A percentile compares a stretch with the other conserved stretches of the same genome.
phyloP scores from a whole-genome alignment of 1,139 yeast genomes.

The Candida tunisiensis region DNA sequence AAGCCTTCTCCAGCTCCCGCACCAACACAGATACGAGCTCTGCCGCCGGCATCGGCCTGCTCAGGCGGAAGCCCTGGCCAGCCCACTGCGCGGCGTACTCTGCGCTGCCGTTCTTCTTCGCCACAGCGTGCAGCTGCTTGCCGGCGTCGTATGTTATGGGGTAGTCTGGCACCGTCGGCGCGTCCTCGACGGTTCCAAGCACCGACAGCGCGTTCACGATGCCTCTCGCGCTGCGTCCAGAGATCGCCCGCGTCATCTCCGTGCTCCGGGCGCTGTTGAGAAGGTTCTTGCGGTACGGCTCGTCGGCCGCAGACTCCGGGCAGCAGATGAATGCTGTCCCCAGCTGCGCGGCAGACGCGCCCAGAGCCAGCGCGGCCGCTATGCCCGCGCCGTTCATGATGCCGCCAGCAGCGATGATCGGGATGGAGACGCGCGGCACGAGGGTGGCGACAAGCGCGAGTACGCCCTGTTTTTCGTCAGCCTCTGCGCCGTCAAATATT shows the following conservation, averaged over 20 bases:
- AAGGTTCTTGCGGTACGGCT: background rate
- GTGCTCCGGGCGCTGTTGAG: background rate
- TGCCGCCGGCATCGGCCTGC: background rate
- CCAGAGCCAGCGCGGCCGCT: conserved; percentile 17
- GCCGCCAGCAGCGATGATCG: conserved; percentile 31
- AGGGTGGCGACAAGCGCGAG: conserved; percentile 10
- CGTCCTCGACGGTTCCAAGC: background rate
- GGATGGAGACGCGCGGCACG: conserved; percentile 5
- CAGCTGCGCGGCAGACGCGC: conserved; percentile 27
- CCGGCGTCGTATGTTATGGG: background rate
- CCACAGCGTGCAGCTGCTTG: background rate
- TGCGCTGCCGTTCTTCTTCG: background rate
- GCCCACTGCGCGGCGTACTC: background rate
- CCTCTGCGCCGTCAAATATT: conserved; percentile 10
- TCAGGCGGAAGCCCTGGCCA: background rate
- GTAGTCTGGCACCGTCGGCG: background rate
- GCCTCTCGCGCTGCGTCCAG: background rate
- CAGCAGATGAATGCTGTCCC: conserved; percentile 13
- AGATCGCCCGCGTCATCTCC: background rate
- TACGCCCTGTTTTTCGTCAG: conserved; percentile 1
- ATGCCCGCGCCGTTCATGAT: conserved; percentile 21
- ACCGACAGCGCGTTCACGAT: background rate
- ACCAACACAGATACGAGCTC: background rate
- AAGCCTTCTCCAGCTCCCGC: too few species aligned
- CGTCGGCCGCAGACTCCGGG: conserved; percentile 6